These are phyloP conservation scores for Iberis pinnata DNA, from an alignment of 345 rosid genomes.

Conservation along the genomic window DNA sequence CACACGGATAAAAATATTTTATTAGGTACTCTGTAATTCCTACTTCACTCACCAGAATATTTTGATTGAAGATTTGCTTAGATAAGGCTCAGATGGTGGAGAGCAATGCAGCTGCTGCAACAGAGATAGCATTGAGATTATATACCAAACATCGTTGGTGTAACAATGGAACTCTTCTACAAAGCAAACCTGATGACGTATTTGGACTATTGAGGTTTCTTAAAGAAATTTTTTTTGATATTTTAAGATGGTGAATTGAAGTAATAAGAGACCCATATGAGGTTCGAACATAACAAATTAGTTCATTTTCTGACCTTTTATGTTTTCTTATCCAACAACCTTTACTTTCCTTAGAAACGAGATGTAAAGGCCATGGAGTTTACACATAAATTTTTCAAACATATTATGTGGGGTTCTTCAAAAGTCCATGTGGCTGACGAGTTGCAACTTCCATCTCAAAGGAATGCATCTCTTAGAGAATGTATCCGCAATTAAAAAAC, in stretches of 20 bases:
- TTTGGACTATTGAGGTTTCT: conserved; percentile 79
- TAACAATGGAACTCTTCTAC: conserved; percentile 92
- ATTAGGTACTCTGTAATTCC: conserved; percentile 91
- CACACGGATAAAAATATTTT: conserved; percentile 18
- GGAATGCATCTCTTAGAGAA: conserved; percentile 76
- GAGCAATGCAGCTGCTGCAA: conserved; percentile 82
- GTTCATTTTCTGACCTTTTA: conserved; percentile 7
- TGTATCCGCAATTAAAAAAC: conserved; percentile 86
- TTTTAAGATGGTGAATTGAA: conserved; percentile 87
- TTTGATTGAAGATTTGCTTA: conserved; percentile 95
- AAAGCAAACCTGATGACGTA: conserved; percentile 88
- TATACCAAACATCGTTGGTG: conserved; percentile 84
- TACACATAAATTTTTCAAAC: conserved; percentile 65
- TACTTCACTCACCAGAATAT: conserved; percentile 79
- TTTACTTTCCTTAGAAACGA: conserved; percentile 48
- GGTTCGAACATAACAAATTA: no score
- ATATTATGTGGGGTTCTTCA: conserved; percentile 96
- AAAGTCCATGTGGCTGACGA: conserved; percentile 86
- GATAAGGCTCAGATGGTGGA: conserved; percentile 99
- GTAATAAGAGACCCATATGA: conserved; percentile 87
- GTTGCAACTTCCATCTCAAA: conserved; percentile 82
- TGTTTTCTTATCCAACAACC: conserved; percentile 13
- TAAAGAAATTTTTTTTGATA: conserved; percentile 65
- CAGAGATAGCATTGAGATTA: conserved; percentile 91
- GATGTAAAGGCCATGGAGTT: conserved; percentile 70